Evolutionary conservation across 257 asterid species (phyloP), one percentile per base, ranked within the genome.

Genomic region (Marsdenia floribunda): DNA sequence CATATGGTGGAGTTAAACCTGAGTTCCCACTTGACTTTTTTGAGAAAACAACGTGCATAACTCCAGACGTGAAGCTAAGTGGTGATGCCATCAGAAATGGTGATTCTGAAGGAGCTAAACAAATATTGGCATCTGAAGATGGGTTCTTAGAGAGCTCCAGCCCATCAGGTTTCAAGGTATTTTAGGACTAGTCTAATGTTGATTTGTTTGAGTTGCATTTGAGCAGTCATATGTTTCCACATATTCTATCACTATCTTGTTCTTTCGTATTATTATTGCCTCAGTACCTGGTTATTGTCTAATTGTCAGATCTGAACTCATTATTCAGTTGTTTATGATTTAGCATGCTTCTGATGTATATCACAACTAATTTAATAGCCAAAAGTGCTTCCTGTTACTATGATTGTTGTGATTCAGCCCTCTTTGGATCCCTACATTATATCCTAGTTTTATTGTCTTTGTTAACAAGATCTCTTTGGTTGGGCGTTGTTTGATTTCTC

Each of bases 1-100:
- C 93, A 67, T 90, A 86, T 80, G 98, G 97, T 16, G 97, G 98
- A 14, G 83, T 71, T 19, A 95, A 90, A 81, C 99, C 99, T 59
- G 99, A 92, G 82, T 95, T 95, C 79, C 91, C 98, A 29, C 97
- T 95, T 40, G 99, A 95, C 79, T 95, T 90, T 78, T 95, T 95
- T 81, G 99, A 95, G 90, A 92, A 85, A 83, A 80, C 99, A 77
- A 83, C 87, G 71, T 88, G 97, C 80, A 86, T 95, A 78, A 95
- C 99, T 29, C 90, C 88, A 73, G 99, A 95, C 80, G 96, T 90
- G 78, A 95, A 90, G 83, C 79, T 92, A 63, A 86, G 94, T 70
- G 92, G 96, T 74, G 98, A 95, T 78, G 97, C 90, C 80, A 88
- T 92, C 73, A 89, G 92, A 83, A 92, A 89, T 81, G 96, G 90